Percentiles rank a stretch among this genome's conserved stretches.
These are phyloP conservation scores for Rhizopus delemar DNA, from an alignment of 371 early-diverging fungal species.

Conservation along the genomic window DNA sequence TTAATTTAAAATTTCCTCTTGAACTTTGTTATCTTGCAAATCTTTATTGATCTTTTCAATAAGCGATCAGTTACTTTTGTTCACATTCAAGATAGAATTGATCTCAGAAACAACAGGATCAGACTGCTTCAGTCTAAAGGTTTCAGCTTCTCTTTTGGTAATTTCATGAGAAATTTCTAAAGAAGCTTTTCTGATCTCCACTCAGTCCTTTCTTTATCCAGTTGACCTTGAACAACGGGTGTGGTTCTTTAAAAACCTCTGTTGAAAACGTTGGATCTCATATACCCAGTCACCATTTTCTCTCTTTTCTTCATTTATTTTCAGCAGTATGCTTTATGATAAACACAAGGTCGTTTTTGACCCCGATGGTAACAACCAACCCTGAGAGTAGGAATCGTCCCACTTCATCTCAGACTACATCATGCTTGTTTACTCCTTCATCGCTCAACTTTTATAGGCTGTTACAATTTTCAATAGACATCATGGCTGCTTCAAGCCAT, in stretches of 20 bases:
- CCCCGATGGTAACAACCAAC: no score
- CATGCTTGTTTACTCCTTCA: no score
- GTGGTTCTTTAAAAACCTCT: slow-evolving; percentile 88
- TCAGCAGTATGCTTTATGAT: no score
- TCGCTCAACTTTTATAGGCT: no score
- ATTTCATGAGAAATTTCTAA: slow-evolving; percentile 94
- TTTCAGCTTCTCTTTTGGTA: slow-evolving; percentile 88
- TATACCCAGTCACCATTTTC: no score
- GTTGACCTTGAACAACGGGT: slow-evolving; percentile 82
- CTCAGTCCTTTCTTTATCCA: slow-evolving; percentile 90
- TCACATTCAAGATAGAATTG: slow-evolving; percentile 89
- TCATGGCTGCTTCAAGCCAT: no score
- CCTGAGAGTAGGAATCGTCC: no score
- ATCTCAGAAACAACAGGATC: slow-evolving; percentile 81
- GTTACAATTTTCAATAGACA: no score
- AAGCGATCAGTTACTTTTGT: slow-evolving; percentile 85
- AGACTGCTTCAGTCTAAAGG: slow-evolving; percentile 92
- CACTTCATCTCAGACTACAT: no score
- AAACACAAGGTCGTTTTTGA: no score
- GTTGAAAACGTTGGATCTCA: no score
- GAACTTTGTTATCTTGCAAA: slow-evolving; percentile 78
- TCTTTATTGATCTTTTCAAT: slow-evolving; percentile 79
- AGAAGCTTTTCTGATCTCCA: slow-evolving; percentile 88
- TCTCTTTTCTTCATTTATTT: no score
- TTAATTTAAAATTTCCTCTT: slow-evolving; percentile 60